Evolutionary conservation across 192 early-diverging fungal genomes (phyloP).

Genomic region (Allomyces arbusculus): DNA sequence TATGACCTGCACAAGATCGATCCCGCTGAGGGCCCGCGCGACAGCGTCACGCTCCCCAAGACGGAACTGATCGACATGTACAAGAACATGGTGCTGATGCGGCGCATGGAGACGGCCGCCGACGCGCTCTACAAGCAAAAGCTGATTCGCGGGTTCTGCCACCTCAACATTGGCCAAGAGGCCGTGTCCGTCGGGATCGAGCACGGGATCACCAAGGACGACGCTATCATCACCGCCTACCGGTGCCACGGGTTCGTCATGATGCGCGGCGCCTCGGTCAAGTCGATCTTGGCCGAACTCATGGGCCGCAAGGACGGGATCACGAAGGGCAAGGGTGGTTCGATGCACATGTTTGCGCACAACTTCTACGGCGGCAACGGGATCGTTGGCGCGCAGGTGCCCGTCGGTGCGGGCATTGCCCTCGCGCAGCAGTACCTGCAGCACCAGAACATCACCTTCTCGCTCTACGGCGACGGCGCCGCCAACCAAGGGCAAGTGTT

Average conservation of each 20-base stretch:
- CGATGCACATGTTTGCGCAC: conserved; percentile 96
- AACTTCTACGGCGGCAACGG: conserved; percentile 98
- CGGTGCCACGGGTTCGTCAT: conserved; percentile 95
- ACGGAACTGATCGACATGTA: conserved; percentile 63
- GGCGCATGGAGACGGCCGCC: conserved; percentile 80
- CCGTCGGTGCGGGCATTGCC: conserved; percentile 63
- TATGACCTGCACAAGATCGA: conserved; percentile 77
- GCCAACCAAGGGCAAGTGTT: conserved; percentile 98
- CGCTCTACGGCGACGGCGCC: conserved; percentile 93
- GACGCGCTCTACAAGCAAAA: conserved; percentile 93
- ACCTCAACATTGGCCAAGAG: conserved; percentile 92
- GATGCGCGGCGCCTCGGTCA: conserved; percentile 49
- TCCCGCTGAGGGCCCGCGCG: conserved; percentile 17
- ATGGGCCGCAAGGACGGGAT: conserved; percentile 67
- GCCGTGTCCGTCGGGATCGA: conserved; percentile 89
- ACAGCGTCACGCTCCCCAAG: conserved; percentile 41
- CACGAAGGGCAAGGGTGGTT: conserved; percentile 93
- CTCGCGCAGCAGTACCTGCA: conserved; percentile 82
- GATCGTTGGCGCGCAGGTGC: conserved; percentile 93
- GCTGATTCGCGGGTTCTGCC: conserved; percentile 94
- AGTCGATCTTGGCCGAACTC: conserved; percentile 52
- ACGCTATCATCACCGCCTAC: conserved; percentile 92
- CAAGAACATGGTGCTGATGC: conserved; percentile 67
- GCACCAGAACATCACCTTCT: conserved; percentile 58
- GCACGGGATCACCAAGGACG: conserved; percentile 63